Conservation (phyloP, 306 rosid genomes). For the Rubus parviflorus region DNA sequence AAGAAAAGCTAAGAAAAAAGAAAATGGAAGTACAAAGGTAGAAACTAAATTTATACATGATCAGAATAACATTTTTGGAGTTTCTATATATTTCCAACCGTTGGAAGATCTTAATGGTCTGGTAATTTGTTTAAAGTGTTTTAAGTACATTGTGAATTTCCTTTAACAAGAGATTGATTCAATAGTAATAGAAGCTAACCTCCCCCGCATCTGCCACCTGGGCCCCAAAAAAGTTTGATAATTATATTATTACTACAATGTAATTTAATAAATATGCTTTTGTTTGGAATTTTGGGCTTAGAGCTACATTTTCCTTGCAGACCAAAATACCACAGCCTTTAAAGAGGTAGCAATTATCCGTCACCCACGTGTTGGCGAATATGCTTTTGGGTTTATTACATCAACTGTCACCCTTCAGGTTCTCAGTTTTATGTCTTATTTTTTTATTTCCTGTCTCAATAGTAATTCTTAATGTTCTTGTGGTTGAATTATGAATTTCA, state of each 20-base stretch:
- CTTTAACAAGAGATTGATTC: not conserved
- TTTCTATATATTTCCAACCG: not conserved
- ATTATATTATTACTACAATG: not conserved
- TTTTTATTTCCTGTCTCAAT: no score
- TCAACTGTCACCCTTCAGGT: slow-evolving; percentile 91
- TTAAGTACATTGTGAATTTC: not conserved
- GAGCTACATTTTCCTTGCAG: slow-evolving; percentile 43
- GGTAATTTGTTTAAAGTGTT: not conserved
- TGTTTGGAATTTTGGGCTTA: not conserved
- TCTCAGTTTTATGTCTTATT: not conserved
- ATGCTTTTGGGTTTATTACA: slow-evolving; percentile 94
- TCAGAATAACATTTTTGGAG: not conserved
- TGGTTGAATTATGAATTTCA: not conserved
- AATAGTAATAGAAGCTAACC: not conserved
- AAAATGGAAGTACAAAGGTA: not conserved
- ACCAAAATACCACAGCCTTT: slow-evolving; percentile 89
- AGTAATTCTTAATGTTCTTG: not conserved
- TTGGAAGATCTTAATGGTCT: not conserved
- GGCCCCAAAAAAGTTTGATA: not conserved
- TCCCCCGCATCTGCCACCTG: not conserved
- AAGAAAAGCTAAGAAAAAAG: not conserved
- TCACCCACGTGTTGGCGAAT: slow-evolving; percentile 90
- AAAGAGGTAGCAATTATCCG: slow-evolving; percentile 93
- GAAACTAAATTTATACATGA: not conserved
- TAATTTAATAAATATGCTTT: slow-evolving; percentile 2